These are phyloP conservation scores for Mycena filopes DNA, from an alignment of 768 basidiomycete genomes.

Conservation along the genomic window DNA sequence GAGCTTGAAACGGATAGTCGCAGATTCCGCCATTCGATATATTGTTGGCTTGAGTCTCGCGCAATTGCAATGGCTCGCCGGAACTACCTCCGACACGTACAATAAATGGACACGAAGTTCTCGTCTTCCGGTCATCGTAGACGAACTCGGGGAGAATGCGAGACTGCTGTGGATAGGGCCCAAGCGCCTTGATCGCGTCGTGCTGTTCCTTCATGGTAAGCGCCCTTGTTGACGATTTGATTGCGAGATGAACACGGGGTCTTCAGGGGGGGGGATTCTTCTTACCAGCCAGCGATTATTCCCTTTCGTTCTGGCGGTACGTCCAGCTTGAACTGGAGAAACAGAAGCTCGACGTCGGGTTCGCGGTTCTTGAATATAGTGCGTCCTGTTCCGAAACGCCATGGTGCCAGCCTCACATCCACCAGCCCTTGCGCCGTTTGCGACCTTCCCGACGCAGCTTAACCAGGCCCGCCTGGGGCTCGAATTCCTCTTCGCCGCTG, in stretches of 20 bases:
- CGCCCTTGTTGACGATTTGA: no score
- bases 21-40: constrained; percentile 32
- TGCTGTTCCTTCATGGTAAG: constrained; percentile 45
- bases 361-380: constrained; percentile 8
- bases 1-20: constrained; percentile 34
- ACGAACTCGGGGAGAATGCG: constrained; percentile 41
- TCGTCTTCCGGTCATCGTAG: constrained; percentile 34
- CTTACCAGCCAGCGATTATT: constrained; percentile 34
- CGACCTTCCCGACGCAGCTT: constrained; percentile 42
- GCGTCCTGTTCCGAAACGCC: background rate
- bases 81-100: constrained; percentile 36
- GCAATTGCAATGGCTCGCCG: constrained; percentile 39
- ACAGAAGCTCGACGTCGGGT: constrained; percentile 31
- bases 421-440: constrained; percentile 41
- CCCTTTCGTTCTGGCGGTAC: constrained; percentile 44
- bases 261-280: constrained; percentile 46
- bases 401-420: background rate
- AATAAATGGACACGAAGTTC: constrained; percentile 35
- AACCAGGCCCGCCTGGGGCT: constrained; percentile 41
- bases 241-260: no score
- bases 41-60: constrained; percentile 21
- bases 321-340: constrained; percentile 38
- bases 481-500: constrained; percentile 40
- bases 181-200: constrained; percentile 43
- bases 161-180: constrained; percentile 46